Conservation (phyloP, 2,329 filamentous ascomycete genomes). For the Cladophialophora yegresii region DNA sequence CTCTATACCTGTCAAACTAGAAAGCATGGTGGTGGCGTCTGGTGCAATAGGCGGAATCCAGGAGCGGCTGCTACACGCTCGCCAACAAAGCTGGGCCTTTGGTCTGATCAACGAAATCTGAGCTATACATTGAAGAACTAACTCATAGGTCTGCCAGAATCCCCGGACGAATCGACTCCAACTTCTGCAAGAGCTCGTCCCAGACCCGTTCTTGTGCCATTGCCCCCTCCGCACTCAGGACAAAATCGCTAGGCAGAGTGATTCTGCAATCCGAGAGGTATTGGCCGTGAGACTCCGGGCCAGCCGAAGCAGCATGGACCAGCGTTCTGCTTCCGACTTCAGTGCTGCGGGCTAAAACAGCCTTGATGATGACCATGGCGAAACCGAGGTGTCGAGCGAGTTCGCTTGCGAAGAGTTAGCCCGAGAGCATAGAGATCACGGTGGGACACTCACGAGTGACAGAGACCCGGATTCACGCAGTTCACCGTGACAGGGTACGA, state of each 20-base stretch:
- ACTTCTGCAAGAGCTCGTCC: conserved; percentile 45
- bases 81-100: no score
- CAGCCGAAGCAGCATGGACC: conserved; percentile 14
- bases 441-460: background rate
- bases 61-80: no score
- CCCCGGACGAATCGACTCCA: conserved; percentile 47
- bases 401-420: background rate
- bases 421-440: background rate
- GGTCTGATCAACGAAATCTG: background rate
- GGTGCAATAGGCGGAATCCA: no score
- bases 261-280: conserved; percentile 5
- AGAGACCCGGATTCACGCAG: background rate
- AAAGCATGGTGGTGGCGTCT: no score
- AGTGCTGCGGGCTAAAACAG: conserved; percentile 12
- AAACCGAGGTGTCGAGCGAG: conserved; percentile 13
- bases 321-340: conserved; percentile 27
- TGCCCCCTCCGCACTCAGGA: conserved; percentile 44
- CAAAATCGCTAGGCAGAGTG: conserved; percentile 39
- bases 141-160: background rate
- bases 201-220: conserved; percentile 45
- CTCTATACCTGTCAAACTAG: no score
- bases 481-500: background rate
- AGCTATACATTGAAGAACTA: no score
- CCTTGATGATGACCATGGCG: background rate
- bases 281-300: conserved; percentile 1